Base-by-base conservation (phyloP, 176 grass and related monocot species). In the Oryza brachyantha region DNA sequence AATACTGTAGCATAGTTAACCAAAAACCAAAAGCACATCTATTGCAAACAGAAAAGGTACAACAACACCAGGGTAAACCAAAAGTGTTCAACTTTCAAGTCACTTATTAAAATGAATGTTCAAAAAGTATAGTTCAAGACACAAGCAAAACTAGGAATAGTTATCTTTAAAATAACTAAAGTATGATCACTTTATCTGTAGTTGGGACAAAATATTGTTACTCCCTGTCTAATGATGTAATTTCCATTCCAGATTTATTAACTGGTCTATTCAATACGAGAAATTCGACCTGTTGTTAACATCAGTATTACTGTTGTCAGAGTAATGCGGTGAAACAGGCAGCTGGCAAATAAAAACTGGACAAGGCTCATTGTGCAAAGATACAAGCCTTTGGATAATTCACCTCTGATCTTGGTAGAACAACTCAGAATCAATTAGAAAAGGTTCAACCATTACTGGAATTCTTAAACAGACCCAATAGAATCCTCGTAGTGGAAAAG, bases 21-120 rank as follows among this genome's bases (percentile, higher is more conserved):
- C 46, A 10, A 78, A 70, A 13, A 13, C 43, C 46, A 21, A 48
- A 26, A 66, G 48, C 29, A 48, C 19, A n/a, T 64, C 31, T 22
- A 58, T 28, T 34, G 31, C 28, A 64, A 71, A 70, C 25, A 55
- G 16, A 75, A 42, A 4, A 76, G 19, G 7, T 29, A 29, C 22
- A 63, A 50, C 22, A 76, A 76, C 13, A 42, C 26, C 40, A 76
- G 32, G 31, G 31, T 63, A 19, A 67, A 48, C 9, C 36, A 68
- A 78, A 68, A 52, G 40, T 64, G 61, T 66, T 79, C 48, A 74
- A 45, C 70, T 68, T 68, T 69, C 46, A 75, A 46, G 64, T 35
- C 37, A 60, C 29, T n/a, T n/a, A 62, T 72, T 55, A 52, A 41
- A 55, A 77, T 21, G 5, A 68, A 61, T 54, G 58, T 54, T 74